These are phyloP conservation scores for Camellia japonica DNA, from an alignment of 148 eudicot genomes.

Conservation along the genomic window DNA sequence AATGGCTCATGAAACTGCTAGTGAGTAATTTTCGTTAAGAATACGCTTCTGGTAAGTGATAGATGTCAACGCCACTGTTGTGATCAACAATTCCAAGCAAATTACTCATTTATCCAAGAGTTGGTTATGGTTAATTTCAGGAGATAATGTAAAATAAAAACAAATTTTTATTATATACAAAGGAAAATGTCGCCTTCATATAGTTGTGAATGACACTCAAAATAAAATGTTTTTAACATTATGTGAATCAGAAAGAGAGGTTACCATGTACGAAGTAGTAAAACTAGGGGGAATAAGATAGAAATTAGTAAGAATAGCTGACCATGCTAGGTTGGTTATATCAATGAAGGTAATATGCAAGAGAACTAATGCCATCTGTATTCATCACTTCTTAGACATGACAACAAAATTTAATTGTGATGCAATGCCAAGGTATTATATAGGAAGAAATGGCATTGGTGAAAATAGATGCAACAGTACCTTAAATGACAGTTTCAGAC, in stretches of 20 bases:
- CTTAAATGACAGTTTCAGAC: background rate
- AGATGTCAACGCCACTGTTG: background rate
- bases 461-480: background rate
- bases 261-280: background rate
- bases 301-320: background rate
- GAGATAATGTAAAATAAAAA: conserved; percentile 1
- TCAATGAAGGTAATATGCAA: background rate
- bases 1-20: conserved; percentile 10
- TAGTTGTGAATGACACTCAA: background rate
- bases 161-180: background rate
- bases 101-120: background rate
- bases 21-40: background rate
- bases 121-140: background rate
- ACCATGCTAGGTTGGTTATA: background rate
- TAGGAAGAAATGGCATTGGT: background rate
- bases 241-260: background rate
- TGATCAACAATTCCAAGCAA: background rate
- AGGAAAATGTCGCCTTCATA: background rate
- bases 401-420: too few relatives aligned
- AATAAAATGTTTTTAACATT: background rate
- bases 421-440: background rate
- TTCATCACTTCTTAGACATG: too few relatives aligned
- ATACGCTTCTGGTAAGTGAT: background rate
- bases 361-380: too few relatives aligned
- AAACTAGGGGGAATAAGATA: too few relatives aligned